Conservation (phyloP, 2,329 filamentous ascomycete species). For the Huntiella decipiens region DNA sequence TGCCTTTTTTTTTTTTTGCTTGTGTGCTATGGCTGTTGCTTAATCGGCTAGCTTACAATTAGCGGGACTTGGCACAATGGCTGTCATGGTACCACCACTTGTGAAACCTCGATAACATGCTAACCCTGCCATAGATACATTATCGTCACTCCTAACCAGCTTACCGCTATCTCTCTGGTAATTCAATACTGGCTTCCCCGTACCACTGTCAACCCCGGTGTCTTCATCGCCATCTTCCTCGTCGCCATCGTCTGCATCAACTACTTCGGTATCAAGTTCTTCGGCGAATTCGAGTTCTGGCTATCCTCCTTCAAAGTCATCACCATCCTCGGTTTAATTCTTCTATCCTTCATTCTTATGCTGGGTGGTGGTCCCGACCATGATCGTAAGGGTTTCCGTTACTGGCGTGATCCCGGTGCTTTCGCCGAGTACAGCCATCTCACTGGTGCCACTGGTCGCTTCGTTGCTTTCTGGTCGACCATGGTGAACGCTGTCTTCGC, state of each 20-base stretch:
- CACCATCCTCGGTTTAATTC: constrained; percentile 45
- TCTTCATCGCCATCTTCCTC: constrained; percentile 58
- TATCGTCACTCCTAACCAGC: constrained; percentile 68
- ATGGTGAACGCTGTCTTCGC: constrained; percentile 64
- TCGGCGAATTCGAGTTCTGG: constrained; percentile 47
- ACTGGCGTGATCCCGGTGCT: constrained; percentile 43
- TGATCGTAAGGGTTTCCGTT: constrained; percentile 44
- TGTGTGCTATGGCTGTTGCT: background rate
- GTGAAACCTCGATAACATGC: background rate
- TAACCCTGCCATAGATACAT: constrained; percentile 48
- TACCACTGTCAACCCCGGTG: constrained; percentile 52
- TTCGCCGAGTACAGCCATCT: constrained; percentile 28
- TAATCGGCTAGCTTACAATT: background rate
- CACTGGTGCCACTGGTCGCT: constrained; percentile 28
- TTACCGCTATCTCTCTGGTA: constrained; percentile 62
- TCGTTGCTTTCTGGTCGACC: constrained; percentile 48
- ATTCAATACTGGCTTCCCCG: constrained; percentile 57
- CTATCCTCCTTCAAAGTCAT: constrained; percentile 48
- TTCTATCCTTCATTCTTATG: constrained; percentile 44
- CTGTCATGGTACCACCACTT: background rate
- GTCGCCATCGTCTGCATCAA: constrained; percentile 46
- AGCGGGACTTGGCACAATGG: background rate
- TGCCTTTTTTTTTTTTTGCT: background rate
- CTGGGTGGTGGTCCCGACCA: constrained; percentile 45
- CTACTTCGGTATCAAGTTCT: constrained; percentile 49